phyloP scores from a whole-genome alignment of 805 yeast genomes.

The Candida gorgasii region DNA sequence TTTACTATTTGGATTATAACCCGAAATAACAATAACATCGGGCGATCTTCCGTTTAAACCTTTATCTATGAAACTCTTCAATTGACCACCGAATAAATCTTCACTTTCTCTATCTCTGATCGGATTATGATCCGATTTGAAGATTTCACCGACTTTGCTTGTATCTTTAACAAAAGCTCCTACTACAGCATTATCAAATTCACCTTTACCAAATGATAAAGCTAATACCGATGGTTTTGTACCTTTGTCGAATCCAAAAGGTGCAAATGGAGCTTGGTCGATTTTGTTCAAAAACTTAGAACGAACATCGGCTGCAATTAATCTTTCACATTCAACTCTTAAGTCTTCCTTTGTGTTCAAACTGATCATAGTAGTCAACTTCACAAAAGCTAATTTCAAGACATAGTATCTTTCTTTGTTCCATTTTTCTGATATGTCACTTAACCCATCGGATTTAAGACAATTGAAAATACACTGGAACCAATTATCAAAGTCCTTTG shows the following conservation, averaged over 20 bases:
- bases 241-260: constrained; percentile 74
- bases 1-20: constrained; percentile 75
- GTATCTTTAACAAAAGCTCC: constrained; percentile 77
- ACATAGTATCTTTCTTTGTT: constrained; percentile 69
- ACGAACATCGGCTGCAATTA: constrained; percentile 70
- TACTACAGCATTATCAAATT: constrained; percentile 79
- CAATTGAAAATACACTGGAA: constrained; percentile 44
- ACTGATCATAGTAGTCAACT: constrained; percentile 65
- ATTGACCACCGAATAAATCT: constrained; percentile 59
- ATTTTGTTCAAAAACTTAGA: constrained; percentile 65
- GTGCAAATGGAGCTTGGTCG: constrained; percentile 93
- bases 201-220: constrained; percentile 84
- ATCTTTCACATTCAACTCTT: constrained; percentile 71
- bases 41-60: constrained; percentile 57
- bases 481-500: constrained; percentile 46
- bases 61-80: constrained; percentile 61
- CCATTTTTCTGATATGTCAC: constrained; percentile 79
- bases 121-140: constrained; percentile 76
- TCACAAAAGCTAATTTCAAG: constrained; percentile 65
- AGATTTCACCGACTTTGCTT: constrained; percentile 74
- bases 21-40: constrained; percentile 88
- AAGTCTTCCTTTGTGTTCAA: constrained; percentile 81
- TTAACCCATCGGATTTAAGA: constrained; percentile 74
- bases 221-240: constrained; percentile 84
- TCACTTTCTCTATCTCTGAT: constrained; percentile 46